Conservation (phyloP, 2,329 filamentous ascomycete genomes). For the Westerdykella sp. region DNA sequence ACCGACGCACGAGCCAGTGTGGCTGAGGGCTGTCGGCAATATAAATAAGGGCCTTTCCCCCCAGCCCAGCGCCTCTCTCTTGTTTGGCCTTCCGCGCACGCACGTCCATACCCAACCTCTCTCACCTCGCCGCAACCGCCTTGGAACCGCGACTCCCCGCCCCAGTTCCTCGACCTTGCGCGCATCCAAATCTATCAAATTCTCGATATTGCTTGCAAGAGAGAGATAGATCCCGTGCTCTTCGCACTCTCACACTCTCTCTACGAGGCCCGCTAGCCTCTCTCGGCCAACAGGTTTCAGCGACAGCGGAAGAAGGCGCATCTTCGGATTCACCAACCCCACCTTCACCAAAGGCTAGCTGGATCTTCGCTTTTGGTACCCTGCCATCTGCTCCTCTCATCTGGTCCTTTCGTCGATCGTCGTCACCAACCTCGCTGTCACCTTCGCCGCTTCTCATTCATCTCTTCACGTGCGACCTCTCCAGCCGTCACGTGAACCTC, state of each 20-base stretch:
- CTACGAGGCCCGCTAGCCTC: not conserved
- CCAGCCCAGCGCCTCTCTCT: too few species aligned
- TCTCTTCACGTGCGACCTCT: too few species aligned
- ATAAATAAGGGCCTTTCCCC: too few species aligned
- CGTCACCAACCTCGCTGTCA: not conserved
- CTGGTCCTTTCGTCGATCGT: not conserved
- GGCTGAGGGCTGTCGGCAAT: too few species aligned
- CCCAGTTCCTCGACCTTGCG: not conserved
- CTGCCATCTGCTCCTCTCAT: constrained; percentile 11
- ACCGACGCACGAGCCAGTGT: too few species aligned
- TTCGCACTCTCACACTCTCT: not conserved
- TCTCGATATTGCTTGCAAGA: not conserved
- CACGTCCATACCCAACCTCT: not conserved
- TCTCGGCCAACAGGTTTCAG: not conserved
- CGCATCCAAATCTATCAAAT: not conserved
- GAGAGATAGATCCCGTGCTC: not conserved
- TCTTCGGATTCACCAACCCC: constrained; percentile 2
- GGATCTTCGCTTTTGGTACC: constrained; percentile 37
- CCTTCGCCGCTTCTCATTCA: not conserved
- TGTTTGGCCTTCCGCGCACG: not conserved
- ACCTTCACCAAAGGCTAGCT: constrained; percentile 37
- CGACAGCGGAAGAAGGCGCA: not conserved
- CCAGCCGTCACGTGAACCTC: too few species aligned
- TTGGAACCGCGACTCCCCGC: not conserved
- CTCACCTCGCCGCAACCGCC: not conserved